phyloP scores from a whole-genome alignment of 2,329 filamentous ascomycete species.

The Alternaria triticimaculans region DNA sequence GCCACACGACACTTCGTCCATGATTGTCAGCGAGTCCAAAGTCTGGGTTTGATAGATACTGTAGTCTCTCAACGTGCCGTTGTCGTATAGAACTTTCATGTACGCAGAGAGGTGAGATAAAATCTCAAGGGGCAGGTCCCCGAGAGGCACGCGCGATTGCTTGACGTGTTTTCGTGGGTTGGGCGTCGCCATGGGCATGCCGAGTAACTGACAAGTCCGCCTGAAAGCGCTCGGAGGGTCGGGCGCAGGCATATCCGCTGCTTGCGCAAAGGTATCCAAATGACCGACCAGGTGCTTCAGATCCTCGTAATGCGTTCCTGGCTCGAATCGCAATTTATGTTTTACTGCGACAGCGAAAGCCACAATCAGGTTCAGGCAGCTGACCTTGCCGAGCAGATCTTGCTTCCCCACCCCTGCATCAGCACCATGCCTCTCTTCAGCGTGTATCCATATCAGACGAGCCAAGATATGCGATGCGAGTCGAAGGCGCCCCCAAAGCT shows the following conservation, averaged over 20 bases:
- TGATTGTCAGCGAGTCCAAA: conserved; percentile 64
- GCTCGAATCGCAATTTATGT: conserved; percentile 85
- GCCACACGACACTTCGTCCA: conserved; percentile 75
- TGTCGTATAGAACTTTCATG: conserved; percentile 65
- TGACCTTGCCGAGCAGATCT: conserved; percentile 71
- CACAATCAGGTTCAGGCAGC: conserved; percentile 73
- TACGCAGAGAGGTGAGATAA: conserved; percentile 73
- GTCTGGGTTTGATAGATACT: conserved; percentile 66
- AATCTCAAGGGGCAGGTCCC: conserved; percentile 82
- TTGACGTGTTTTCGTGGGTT: conserved; percentile 83
- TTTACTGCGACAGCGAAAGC: conserved; percentile 80
- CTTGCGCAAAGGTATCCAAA: conserved; percentile 74
- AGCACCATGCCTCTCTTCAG: conserved; percentile 61
- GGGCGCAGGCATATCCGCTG: conserved; percentile 48
- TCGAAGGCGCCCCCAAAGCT: conserved; percentile 66
- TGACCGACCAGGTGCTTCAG: conserved; percentile 72
- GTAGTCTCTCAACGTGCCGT: conserved; percentile 60
- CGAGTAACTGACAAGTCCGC: conserved; percentile 71
- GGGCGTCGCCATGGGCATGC: conserved; percentile 74
- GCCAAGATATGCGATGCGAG: conserved; percentile 63
- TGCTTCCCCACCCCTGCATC: conserved; percentile 63
- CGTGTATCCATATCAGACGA: conserved; percentile 87
- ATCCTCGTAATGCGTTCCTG: conserved; percentile 77
- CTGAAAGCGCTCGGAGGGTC: conserved; percentile 56
- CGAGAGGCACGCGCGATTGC: conserved; percentile 71